Percentiles rank a stretch among this genome's conserved stretches.
These are phyloP conservation scores for Suillus weaverae DNA, from an alignment of 768 basidiomycete species.

Conservation along the genomic window DNA sequence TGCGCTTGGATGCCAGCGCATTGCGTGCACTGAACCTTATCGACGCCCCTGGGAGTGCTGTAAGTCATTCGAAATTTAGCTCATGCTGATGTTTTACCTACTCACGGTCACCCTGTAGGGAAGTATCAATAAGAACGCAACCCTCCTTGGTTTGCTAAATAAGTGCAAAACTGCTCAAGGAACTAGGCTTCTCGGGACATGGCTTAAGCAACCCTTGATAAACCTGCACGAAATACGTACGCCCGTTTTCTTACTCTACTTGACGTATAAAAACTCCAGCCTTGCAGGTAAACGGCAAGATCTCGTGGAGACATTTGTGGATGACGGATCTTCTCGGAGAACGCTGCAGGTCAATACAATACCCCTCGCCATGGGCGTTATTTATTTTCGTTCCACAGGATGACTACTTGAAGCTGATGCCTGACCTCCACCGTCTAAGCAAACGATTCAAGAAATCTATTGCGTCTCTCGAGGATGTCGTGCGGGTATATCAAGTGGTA, in stretches of 20 bases:
- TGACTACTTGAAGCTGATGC: constrained; percentile 86
- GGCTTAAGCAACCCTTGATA: constrained; percentile 95
- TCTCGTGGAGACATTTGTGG: constrained; percentile 83
- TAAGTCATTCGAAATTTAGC: not conserved
- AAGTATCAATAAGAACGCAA: constrained; percentile 75
- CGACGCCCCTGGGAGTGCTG: constrained; percentile 53
- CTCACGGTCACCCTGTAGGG: constrained; percentile 36
- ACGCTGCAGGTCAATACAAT: constrained; percentile 61
- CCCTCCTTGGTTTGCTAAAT: constrained; percentile 86
- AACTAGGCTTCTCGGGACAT: constrained; percentile 79
- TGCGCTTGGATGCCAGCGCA: constrained; percentile 95
- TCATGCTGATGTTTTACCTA: not conserved
- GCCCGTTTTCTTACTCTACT: constrained; percentile 1
- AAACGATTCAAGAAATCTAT: constrained; percentile 87
- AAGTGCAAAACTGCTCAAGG: constrained; percentile 98
- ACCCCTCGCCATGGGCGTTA: not conserved
- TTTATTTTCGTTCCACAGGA: constrained; percentile 48
- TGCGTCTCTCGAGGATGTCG: constrained; percentile 91
- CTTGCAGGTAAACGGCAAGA: constrained; percentile 76
- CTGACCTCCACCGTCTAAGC: constrained; percentile 88
- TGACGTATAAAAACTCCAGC: not conserved
- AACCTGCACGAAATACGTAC: constrained; percentile 91
- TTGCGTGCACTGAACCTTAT: constrained; percentile 85
- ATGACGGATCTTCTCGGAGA: constrained; percentile 70
- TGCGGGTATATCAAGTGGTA: constrained; percentile 92